Conservation (phyloP, 352 stramenopile species). For the Pythium guiyangense region DNA sequence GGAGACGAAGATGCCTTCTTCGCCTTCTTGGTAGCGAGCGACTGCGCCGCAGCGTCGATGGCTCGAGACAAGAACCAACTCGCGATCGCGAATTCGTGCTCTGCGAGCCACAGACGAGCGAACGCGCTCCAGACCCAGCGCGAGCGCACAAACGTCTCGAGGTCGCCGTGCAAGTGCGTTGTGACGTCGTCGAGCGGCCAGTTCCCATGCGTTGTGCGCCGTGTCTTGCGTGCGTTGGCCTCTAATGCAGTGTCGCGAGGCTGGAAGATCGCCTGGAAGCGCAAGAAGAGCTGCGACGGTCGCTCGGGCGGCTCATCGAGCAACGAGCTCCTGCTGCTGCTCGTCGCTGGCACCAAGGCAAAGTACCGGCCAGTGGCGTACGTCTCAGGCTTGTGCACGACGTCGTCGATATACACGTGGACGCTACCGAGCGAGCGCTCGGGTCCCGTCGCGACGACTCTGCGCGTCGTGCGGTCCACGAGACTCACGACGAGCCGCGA, state of each 20-base stretch:
- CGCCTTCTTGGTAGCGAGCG: neutral
- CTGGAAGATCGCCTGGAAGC: slow-evolving; percentile 12
- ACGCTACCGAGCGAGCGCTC: slow-evolving; percentile 30
- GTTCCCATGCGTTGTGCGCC: slow-evolving; percentile 24
- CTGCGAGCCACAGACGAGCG: slow-evolving; percentile 25
- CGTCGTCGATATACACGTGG: slow-evolving; percentile 32
- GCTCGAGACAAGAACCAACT: slow-evolving; percentile 42
- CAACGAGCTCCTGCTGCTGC: neutral
- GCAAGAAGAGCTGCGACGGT: slow-evolving; percentile 11
- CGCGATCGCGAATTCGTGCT: slow-evolving; percentile 43
- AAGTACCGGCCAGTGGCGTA: slow-evolving; percentile 20
- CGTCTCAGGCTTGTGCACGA: slow-evolving; percentile 21
- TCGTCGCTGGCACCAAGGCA: neutral
- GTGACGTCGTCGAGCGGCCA: slow-evolving; percentile 41
- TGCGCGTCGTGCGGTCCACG: slow-evolving; percentile 26
- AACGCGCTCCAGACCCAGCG: slow-evolving; percentile 65
- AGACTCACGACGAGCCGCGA: slow-evolving; percentile 37
- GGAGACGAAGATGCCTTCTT: neutral
- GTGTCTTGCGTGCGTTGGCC: neutral
- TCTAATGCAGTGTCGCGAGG: neutral
- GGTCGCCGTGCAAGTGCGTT: slow-evolving; percentile 40
- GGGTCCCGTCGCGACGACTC: slow-evolving; percentile 12
- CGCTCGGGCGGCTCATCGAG: neutral
- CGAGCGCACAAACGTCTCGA: slow-evolving; percentile 36
- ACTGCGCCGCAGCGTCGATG: neutral